These are phyloP conservation scores for Claviceps sp. DNA, from an alignment of 2,329 filamentous ascomycete genomes.

Conservation along the genomic window DNA sequence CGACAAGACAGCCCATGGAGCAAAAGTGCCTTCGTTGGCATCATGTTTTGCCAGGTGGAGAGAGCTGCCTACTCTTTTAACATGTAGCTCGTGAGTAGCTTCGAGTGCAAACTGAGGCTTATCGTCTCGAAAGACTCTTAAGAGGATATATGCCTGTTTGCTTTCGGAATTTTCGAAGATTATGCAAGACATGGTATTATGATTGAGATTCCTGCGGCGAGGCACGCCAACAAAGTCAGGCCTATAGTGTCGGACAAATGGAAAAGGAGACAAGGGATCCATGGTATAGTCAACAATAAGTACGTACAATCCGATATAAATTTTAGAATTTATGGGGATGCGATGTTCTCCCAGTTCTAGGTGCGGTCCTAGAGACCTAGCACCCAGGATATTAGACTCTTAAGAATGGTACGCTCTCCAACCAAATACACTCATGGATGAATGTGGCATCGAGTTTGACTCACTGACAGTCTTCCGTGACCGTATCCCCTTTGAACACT, in stretches of 20 bases:
- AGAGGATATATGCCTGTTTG: slow-evolving; percentile 31
- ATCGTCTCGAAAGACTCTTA: slow-evolving; percentile 28
- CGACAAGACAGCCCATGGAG: slow-evolving; percentile 40
- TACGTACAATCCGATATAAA: slow-evolving; percentile 40
- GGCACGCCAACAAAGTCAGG: no score
- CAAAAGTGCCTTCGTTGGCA: slow-evolving; percentile 25
- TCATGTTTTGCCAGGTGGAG: slow-evolving; percentile 42
- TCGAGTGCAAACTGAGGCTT: slow-evolving; percentile 33
- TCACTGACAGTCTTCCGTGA: no score
- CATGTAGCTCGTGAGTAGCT: slow-evolving; percentile 41
- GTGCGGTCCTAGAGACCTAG: slow-evolving; percentile 29
- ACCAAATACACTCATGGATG: no score
- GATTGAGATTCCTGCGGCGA: slow-evolving; percentile 36
- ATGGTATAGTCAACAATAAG: no score
- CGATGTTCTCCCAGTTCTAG: slow-evolving; percentile 28
- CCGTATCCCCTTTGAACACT: slow-evolving; percentile 17
- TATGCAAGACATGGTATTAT: slow-evolving; percentile 40
- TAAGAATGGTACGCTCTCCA: no score
- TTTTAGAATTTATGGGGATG: slow-evolving; percentile 33
- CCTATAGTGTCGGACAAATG: no score
- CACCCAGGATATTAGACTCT: no score
- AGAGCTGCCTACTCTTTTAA: slow-evolving; percentile 33
- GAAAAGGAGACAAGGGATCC: no score
- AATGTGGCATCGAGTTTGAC: no score
- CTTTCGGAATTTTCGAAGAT: slow-evolving; percentile 33